A percentile compares a stretch with the other conserved stretches of the same genome.
These are phyloP conservation scores for Pyrenophora graminea DNA, from an alignment of 2,329 filamentous ascomycete species.

Conservation along the genomic window DNA sequence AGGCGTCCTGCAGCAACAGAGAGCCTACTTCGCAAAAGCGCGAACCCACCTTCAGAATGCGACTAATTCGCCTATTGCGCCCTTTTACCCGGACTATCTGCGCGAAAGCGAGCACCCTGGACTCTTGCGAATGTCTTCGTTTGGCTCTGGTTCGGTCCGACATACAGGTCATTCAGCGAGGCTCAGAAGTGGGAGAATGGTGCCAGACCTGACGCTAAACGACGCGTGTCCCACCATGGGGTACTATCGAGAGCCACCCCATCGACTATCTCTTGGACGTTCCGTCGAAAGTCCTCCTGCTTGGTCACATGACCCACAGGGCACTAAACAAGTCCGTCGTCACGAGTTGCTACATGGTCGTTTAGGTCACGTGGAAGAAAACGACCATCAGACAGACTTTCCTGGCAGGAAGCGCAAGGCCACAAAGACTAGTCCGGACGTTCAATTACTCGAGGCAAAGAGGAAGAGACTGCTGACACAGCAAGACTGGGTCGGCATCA, in stretches of 20 bases:
- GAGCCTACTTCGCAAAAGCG: conserved; percentile 52
- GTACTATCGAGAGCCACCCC: background rate
- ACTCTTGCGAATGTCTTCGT: conserved; percentile 8
- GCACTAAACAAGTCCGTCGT: conserved; percentile 2
- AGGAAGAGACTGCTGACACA: conserved; percentile 37
- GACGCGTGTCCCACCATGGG: background rate
- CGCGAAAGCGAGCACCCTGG: conserved; percentile 12
- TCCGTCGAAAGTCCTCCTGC: background rate
- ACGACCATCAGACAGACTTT: conserved; percentile 1
- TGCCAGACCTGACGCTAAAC: background rate
- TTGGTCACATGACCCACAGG: background rate
- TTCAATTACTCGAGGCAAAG: conserved; percentile 31
- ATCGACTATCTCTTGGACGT: background rate
- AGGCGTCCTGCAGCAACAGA: conserved; percentile 48
- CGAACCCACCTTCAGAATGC: conserved; percentile 40
- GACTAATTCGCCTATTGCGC: conserved; percentile 11
- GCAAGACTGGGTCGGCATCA: conserved; percentile 43
- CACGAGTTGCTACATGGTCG: background rate
- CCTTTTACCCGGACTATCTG: conserved; percentile 35
- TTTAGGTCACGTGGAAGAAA: background rate
- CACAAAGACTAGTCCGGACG: conserved; percentile 17
- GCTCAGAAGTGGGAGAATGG: background rate
- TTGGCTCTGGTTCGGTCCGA: conserved; percentile 15
- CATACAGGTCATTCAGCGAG: conserved; percentile 13
- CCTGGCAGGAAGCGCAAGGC: conserved; percentile 10